Percentiles rank a stretch among this genome's conserved stretches.
phyloP scores from a whole-genome alignment of 768 basidiomycete species.

The Tephrocybe sp. region DNA sequence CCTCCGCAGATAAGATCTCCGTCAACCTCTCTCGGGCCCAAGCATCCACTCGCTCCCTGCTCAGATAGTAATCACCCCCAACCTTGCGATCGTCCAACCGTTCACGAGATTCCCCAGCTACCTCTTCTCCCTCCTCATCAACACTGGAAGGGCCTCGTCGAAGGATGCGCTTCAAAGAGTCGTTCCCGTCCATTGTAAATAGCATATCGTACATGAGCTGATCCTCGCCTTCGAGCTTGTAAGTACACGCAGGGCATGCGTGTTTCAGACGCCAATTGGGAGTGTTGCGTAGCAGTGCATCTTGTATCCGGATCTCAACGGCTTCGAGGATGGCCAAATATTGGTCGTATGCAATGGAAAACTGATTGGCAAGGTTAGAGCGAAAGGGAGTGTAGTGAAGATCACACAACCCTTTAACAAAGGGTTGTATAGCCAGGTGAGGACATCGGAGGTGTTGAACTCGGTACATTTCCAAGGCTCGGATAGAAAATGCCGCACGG shows the following conservation, averaged over 20 bases:
- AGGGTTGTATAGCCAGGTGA: neutral
- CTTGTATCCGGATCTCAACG: constrained; percentile 3
- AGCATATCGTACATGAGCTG: constrained; percentile 8
- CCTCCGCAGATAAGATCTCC: too few relatives aligned
- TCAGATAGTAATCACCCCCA: constrained; percentile 1
- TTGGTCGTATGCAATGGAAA: constrained; percentile 23
- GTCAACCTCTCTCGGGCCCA: neutral
- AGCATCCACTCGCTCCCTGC: neutral
- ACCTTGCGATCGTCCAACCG: neutral
- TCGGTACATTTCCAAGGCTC: neutral
- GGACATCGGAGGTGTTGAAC: neutral
- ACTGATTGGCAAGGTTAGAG: constrained; percentile 18
- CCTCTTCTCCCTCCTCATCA: neutral
- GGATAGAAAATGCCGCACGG: too few relatives aligned
- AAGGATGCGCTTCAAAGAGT: constrained; percentile 5
- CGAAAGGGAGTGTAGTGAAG: constrained; percentile 11
- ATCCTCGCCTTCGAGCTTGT: constrained; percentile 1
- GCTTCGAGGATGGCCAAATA: constrained; percentile 17
- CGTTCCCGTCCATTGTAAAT: constrained; percentile 1
- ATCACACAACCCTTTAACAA: neutral
- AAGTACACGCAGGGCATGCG: constrained; percentile 4
- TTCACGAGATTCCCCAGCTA: neutral
- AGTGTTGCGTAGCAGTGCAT: neutral
- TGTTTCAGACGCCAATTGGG: constrained; percentile 2
- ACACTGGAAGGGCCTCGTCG: neutral